phyloP scores from a whole-genome alignment of 2,329 filamentous ascomycete species.

The Trichophyton simii region DNA sequence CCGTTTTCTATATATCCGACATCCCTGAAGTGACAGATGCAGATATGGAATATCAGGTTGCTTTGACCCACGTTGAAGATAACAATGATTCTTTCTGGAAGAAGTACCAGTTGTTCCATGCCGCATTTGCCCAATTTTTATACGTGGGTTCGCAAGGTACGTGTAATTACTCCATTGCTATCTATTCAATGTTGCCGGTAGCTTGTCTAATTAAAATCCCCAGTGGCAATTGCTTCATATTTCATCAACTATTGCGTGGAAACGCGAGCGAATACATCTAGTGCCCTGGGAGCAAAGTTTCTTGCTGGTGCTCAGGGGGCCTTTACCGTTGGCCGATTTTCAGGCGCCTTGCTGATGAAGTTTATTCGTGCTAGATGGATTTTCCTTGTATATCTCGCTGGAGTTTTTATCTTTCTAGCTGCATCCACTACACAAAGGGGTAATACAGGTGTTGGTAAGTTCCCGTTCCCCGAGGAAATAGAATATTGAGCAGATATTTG shows the following conservation, averaged over 20 bases:
- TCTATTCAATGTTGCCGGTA: constrained; percentile 15
- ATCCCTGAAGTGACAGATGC: constrained; percentile 62
- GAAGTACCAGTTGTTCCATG: constrained; percentile 65
- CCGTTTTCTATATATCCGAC: constrained; percentile 52
- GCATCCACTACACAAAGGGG: constrained; percentile 37
- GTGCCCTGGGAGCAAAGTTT: constrained; percentile 51
- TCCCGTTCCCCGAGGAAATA: background rate
- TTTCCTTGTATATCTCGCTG: constrained; percentile 54
- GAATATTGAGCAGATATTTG: background rate
- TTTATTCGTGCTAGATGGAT: constrained; percentile 56
- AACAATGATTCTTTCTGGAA: constrained; percentile 49
- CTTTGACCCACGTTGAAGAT: constrained; percentile 42
- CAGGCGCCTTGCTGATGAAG: constrained; percentile 53
- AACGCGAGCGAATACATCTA: constrained; percentile 42
- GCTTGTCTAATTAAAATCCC: background rate
- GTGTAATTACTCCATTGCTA: constrained; percentile 21
- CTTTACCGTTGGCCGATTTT: constrained; percentile 61
- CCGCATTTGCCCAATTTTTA: constrained; percentile 63
- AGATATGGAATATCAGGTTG: constrained; percentile 54
- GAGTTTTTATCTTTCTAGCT: constrained; percentile 48
- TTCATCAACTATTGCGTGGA: constrained; percentile 64
- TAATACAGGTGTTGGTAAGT: constrained; percentile 36
- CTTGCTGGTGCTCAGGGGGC: constrained; percentile 61
- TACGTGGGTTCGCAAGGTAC: constrained; percentile 63
- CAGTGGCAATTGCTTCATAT: constrained; percentile 42